Percentiles rank a stretch among this genome's conserved stretches.
Evolutionary conservation across 208 protist genomes (phyloP).

Genomic region (Trichomonas tenax): DNA sequence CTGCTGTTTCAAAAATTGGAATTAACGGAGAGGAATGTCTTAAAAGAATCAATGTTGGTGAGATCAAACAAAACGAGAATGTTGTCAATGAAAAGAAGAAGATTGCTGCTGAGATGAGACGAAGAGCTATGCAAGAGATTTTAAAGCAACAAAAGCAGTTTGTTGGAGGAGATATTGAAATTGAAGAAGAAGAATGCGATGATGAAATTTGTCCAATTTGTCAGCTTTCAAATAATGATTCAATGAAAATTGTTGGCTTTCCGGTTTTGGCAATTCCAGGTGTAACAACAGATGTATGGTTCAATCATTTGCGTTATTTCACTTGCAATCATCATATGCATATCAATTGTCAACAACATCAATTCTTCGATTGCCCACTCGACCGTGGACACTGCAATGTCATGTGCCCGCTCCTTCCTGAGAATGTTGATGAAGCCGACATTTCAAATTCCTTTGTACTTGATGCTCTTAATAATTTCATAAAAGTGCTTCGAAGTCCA

Average conservation of each 20-base stretch:
- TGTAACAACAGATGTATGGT: not conserved
- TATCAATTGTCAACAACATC: not conserved
- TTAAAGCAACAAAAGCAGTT: not conserved
- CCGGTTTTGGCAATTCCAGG: not conserved
- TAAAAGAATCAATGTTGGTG: not conserved
- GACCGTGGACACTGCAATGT: not conserved
- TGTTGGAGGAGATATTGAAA: not conserved
- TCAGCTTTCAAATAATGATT: not conserved
- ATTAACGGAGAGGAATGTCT: not conserved
- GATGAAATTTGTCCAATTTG: not conserved
- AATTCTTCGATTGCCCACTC: not conserved
- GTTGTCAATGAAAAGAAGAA: not conserved
- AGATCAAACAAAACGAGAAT: not conserved
- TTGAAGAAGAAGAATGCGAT: not conserved
- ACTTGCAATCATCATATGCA: not conserved
- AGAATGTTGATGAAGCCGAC: not conserved
- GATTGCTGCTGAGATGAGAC: not conserved
- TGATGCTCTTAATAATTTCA: not conserved
- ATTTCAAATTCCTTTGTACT: not conserved
- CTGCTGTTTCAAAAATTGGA: not conserved
- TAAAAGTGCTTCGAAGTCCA: not conserved
- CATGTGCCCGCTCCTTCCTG: not conserved
- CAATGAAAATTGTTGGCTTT: not conserved
- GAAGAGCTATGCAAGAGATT: not conserved
- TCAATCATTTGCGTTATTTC: not conserved